These are phyloP conservation scores for Hygrophila difformis DNA, from an alignment of 257 asterid genomes.

Conservation along the genomic window DNA sequence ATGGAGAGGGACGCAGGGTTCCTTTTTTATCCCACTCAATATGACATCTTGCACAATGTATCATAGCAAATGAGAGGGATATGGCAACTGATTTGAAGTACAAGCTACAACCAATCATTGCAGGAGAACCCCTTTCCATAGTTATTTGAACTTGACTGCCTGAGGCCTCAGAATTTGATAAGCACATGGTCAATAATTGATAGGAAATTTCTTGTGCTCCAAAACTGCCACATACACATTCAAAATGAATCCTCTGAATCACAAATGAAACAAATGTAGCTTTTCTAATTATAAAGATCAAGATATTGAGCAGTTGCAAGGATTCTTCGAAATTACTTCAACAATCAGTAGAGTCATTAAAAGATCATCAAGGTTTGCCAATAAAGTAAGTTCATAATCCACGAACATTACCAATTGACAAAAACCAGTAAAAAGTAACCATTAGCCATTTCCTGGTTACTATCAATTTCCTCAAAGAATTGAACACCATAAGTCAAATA, in stretches of 20 bases:
- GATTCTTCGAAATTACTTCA: too few species aligned
- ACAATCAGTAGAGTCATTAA: too few species aligned
- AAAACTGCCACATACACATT: conserved; percentile 97
- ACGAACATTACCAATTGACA: too few species aligned
- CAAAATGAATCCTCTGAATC: conserved; percentile 83
- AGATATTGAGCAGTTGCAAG: too few species aligned
- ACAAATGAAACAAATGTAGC: conserved; percentile 20
- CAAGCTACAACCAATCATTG: conserved; percentile 93
- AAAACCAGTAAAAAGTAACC: too few species aligned
- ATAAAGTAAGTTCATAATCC: too few species aligned
- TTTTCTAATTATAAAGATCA: too few species aligned
- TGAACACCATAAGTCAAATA: too few species aligned
- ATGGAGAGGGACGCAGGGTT: too few species aligned
- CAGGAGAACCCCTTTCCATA: conserved; percentile 97
- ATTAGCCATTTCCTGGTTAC: too few species aligned
- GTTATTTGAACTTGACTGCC: conserved; percentile 99
- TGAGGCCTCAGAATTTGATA: conserved; percentile 91
- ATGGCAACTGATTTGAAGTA: conserved; percentile 80
- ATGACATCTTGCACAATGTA: conserved; percentile 88
- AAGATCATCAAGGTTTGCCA: too few species aligned
- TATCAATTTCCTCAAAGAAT: too few species aligned
- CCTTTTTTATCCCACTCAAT: conserved; percentile 96
- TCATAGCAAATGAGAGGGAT: conserved; percentile 94
- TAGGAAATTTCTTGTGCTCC: conserved; percentile 84
- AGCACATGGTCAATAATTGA: conserved; percentile 78